Evolutionary conservation across 805 yeast genomes (phyloP).

Genomic region (Candida manassasensis): DNA sequence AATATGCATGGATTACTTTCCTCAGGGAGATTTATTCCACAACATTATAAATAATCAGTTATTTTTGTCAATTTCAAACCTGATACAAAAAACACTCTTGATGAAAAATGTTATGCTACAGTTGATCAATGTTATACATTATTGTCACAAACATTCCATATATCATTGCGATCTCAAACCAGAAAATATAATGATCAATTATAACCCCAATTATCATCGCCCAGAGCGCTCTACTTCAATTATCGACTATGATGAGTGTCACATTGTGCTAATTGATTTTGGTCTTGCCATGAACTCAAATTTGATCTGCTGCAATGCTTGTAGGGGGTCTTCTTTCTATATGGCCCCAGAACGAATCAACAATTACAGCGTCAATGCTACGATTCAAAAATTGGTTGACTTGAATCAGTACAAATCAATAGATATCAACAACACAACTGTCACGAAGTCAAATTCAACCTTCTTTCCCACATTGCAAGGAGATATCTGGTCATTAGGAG

Average conservation of each 20-base stretch:
- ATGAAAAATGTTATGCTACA: slow-evolving; percentile 42
- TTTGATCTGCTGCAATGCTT: slow-evolving; percentile 59
- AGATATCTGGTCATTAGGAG: slow-evolving; percentile 80
- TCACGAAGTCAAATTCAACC: slow-evolving; percentile 20
- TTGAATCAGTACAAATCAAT: slow-evolving; percentile 21
- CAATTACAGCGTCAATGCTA: slow-evolving; percentile 33
- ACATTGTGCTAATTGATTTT: slow-evolving; percentile 73
- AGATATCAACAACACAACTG: slow-evolving; percentile 12
- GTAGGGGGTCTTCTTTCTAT: slow-evolving; percentile 84
- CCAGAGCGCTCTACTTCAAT: slow-evolving; percentile 10
- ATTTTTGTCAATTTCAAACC: slow-evolving; percentile 38
- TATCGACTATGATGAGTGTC: slow-evolving; percentile 45
- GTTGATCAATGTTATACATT: slow-evolving; percentile 32
- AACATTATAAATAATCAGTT: slow-evolving; percentile 73
- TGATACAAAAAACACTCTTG: slow-evolving; percentile 38
- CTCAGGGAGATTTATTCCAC: slow-evolving; percentile 81
- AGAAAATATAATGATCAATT: slow-evolving; percentile 36
- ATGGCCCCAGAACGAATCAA: slow-evolving; percentile 88
- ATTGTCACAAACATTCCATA: slow-evolving; percentile 27
- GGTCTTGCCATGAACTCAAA: slow-evolving; percentile 73
- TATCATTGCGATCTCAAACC: slow-evolving; percentile 43
- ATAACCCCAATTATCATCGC: slow-evolving; percentile 23
- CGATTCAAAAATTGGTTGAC: slow-evolving; percentile 24
- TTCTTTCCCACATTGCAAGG: slow-evolving; percentile 68
- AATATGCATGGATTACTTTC: slow-evolving; percentile 80